A percentile compares a stretch with the other conserved stretches of the same genome.
phyloP scores from a whole-genome alignment of 805 yeast genomes.

The Saturnispora zaruensis region DNA sequence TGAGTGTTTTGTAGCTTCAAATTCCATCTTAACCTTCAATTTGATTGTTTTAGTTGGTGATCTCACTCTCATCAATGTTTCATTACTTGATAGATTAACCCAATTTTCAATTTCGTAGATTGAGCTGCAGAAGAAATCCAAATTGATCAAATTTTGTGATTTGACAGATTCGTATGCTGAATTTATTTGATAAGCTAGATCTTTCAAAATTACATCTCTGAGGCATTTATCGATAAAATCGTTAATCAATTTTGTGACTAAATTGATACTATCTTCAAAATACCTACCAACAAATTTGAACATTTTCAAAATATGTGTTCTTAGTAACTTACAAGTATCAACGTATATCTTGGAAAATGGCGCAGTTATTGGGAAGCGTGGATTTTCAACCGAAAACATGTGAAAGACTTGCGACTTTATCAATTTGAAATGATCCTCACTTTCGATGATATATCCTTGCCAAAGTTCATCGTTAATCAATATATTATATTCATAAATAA shows the following conservation, averaged over 20 bases:
- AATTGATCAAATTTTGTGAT: conserved; percentile 79
- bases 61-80: conserved; percentile 29
- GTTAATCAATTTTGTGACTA: conserved; percentile 50
- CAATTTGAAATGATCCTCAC: conserved; percentile 50
- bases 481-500: conserved; percentile 51
- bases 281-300: conserved; percentile 57
- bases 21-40: conserved; percentile 36
- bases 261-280: conserved; percentile 54
- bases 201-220: conserved; percentile 54
- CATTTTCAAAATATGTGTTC: conserved; percentile 56
- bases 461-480: conserved; percentile 74
- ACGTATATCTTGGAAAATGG: conserved; percentile 90
- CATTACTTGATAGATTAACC: conserved; percentile 27
- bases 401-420: conserved; percentile 38
- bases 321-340: conserved; percentile 69
- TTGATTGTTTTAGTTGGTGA: conserved; percentile 22
- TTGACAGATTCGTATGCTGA: conserved; percentile 80
- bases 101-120: conserved; percentile 56
- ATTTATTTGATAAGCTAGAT: conserved; percentile 51
- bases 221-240: conserved; percentile 62
- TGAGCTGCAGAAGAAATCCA: conserved; percentile 78
- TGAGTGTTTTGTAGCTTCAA: conserved; percentile 44
- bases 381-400: conserved; percentile 18
- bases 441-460: conserved; percentile 73
- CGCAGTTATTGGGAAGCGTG: conserved; percentile 49